Conservation (phyloP, 164 flowering plant species). For the Hamamelis virginiana region DNA sequence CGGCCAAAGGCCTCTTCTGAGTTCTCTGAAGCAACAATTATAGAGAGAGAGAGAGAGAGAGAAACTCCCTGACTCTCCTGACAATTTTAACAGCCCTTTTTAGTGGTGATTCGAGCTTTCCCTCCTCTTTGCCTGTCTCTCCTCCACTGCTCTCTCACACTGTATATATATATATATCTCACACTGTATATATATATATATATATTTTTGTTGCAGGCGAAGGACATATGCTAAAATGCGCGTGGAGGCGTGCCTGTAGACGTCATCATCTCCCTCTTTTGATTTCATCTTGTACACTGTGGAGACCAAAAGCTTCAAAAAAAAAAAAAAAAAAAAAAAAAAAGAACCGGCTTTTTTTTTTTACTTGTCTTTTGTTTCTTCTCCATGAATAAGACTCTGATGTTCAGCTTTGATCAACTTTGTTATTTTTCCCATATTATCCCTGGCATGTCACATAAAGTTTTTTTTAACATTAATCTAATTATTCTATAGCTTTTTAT, state of each 20-base stretch:
- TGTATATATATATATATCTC: too few species aligned
- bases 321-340: background rate
- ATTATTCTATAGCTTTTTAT: too few species aligned
- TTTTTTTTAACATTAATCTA: too few species aligned
- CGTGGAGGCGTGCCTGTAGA: conserved; percentile 25
- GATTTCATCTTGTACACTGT: background rate
- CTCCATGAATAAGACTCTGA: background rate
- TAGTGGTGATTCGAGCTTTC: background rate
- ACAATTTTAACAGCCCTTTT: background rate
- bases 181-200: too few species aligned
- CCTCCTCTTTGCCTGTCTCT: background rate
- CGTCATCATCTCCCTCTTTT: conserved; percentile 27
- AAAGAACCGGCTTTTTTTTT: background rate
- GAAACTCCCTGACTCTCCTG: background rate
- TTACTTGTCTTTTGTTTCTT: background rate
- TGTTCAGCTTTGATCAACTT: background rate
- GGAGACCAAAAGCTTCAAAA: background rate
- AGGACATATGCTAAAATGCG: background rate
- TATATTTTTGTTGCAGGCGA: too few species aligned
- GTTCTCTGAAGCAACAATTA: background rate
- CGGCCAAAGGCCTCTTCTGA: background rate
- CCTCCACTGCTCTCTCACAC: background rate
- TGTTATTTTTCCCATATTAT: background rate
- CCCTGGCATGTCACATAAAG: background rate
- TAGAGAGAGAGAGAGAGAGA: background rate